Percentiles rank a stretch among this genome's conserved stretches.
These are phyloP conservation scores for maize (Zea mays) DNA, from an alignment of 176 grass and related monocot genomes.

Conservation along the genomic window DNA sequence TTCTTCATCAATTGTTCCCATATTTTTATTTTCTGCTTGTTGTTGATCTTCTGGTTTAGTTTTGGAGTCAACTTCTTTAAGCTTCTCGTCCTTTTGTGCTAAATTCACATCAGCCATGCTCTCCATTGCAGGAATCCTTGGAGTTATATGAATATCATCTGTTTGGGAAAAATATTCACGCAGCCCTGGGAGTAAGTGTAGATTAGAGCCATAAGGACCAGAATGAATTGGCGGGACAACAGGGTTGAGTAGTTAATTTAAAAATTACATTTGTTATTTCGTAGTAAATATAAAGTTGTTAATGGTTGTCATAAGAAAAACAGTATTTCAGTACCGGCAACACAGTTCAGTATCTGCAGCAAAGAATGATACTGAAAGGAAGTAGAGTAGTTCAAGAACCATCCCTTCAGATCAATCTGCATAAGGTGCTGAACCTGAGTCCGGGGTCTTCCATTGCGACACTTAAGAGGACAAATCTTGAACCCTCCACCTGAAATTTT, in stretches of 20 bases:
- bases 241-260: not conserved
- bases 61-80: conserved; percentile 38
- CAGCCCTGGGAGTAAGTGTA: conserved; percentile 57
- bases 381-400: conserved; percentile 76
- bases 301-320: conserved; percentile 31
- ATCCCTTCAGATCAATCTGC: conserved; percentile 94
- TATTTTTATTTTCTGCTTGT: conserved; percentile 38
- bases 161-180: conserved; percentile 92
- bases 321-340: conserved; percentile 58
- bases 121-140: conserved; percentile 83
- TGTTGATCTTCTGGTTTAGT: conserved; percentile 33
- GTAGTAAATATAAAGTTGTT: conserved; percentile 11
- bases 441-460: conserved; percentile 69
- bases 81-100: conserved; percentile 45
- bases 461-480: conserved; percentile 85
- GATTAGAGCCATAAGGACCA: conserved; percentile 21
- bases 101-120: conserved; percentile 49
- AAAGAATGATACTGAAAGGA: conserved; percentile 86
- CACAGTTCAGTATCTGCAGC: conserved; percentile 83
- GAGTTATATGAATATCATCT: conserved; percentile 68
- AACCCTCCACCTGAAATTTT: conserved; percentile 84
- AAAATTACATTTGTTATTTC: not conserved
- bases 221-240: conserved; percentile 7
- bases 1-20: conserved; percentile 72
- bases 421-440: conserved; percentile 93